Evolutionary conservation across 345 rosid species (phyloP).

Genomic region (Citropsis articulata): DNA sequence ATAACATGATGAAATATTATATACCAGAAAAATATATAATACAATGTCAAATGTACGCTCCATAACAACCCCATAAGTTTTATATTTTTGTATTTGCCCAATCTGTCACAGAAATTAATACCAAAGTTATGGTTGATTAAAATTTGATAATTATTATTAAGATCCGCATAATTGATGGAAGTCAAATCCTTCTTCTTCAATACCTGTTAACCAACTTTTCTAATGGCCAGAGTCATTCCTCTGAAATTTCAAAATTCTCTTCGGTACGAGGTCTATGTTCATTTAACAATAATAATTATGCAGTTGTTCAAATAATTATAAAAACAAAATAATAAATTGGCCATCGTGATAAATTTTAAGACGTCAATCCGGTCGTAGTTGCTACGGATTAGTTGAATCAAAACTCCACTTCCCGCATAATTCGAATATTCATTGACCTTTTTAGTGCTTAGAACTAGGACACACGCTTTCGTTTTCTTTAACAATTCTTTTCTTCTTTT

Average conservation of each 20-base stretch:
- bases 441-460: slow-evolving; percentile 1
- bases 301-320: not conserved
- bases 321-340: not conserved
- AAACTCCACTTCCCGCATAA: not conserved
- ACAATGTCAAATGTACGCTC: not conserved
- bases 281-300: not conserved
- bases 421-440: not conserved
- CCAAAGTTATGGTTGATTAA: not conserved
- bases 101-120: not conserved
- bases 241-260: not conserved
- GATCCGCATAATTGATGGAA: not conserved
- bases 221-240: not conserved
- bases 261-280: slow-evolving; percentile 1
- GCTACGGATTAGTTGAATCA: not conserved
- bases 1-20: not conserved
- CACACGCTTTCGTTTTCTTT: not conserved
- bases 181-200: not conserved
- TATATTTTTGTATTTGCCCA: not conserved
- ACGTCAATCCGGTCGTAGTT: not conserved
- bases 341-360: not conserved
- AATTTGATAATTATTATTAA: not conserved
- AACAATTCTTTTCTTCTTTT: not conserved
- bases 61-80: not conserved
- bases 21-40: not conserved
- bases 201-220: not conserved